Evolutionary conservation across 2,329 filamentous ascomycete species (phyloP), one percentile per base, ranked within the genome.

Genomic region (Cladorrhinum sp.): DNA sequence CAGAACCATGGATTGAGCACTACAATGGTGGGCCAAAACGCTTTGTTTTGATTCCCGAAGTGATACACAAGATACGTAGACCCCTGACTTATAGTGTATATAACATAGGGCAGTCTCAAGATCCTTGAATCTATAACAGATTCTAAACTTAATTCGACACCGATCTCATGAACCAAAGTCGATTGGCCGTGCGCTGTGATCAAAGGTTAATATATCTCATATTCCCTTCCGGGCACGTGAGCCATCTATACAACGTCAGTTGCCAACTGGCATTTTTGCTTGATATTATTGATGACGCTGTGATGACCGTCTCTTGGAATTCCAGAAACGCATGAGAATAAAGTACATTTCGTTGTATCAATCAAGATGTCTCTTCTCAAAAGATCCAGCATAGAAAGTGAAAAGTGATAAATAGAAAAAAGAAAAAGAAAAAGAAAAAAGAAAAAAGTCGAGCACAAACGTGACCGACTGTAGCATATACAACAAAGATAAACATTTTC

Each of bases 401-500:
- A 48, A 20, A 48, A 48, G 18, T 7, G 6, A n/a, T 54, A 50
- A 55, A 52, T 36, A 32, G 6, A 22, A 41, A 23, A 38, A 10
- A 61, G 45, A 20, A 50, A 53, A 50, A 57, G 41, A 20, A 20
- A 57, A 23, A 23, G 36, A 50, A 24, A n/a, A 24, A 41, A 45
- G 36, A 50, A 36, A 52, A 53, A 36, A 55, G 49, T 53, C 5
- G n/a, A 13, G 13, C 7, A 22, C 27, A 36, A n/a, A 20, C n/a
- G 9, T 10, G 53, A 57, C n/a, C 18, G 12, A 41, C 1, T 50
- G 13, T 36, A 29, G 36, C 7, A 57, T 55, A 59, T 16, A 52
- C 4, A 36, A 53, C 13, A 48, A 48, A 58, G 20, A 50, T 59
- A 50, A 60, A 64, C 45, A 53, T 59, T 57, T 62, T 58, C 18